Evolutionary conservation across 495 filamentous ascomycete genomes (phyloP).

Genomic region (Monascus purpureus): DNA sequence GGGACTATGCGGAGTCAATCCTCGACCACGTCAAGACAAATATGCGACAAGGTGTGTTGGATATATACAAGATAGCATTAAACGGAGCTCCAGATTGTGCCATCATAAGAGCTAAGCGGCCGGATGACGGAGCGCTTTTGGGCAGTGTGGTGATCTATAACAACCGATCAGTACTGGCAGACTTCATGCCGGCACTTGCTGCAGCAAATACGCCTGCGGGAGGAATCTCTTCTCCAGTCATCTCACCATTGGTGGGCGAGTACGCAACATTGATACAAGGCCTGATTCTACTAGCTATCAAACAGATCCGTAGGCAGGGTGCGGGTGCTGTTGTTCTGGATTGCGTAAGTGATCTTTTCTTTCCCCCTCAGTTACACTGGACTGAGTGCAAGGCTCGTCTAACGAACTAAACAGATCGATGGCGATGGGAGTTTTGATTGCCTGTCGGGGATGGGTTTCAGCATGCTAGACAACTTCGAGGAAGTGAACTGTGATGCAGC

Average conservation of each 20-base stretch:
- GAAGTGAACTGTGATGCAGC: constrained; percentile 66
- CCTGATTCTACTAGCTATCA: constrained; percentile 64
- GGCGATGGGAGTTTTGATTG: constrained; percentile 58
- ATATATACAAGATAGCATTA: constrained; percentile 68
- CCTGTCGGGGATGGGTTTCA: constrained; percentile 63
- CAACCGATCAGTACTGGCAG: constrained; percentile 47
- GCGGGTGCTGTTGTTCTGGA: constrained; percentile 57
- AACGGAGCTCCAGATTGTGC: constrained; percentile 58
- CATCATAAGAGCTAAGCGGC: constrained; percentile 67
- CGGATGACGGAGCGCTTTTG: constrained; percentile 50
- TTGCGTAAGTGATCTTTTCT: constrained; percentile 42
- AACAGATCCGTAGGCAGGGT: constrained; percentile 66
- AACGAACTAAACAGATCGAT: constrained; percentile 41
- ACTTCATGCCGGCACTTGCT: constrained; percentile 53
- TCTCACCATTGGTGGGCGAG: constrained; percentile 53
- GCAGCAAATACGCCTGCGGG: constrained; percentile 37
- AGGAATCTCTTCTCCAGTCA: constrained; percentile 70
- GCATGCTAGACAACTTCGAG: constrained; percentile 60
- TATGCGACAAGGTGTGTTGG: constrained; percentile 66
- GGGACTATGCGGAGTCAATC: constrained; percentile 59
- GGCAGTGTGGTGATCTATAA: constrained; percentile 79
- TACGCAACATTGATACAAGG: constrained; percentile 65
- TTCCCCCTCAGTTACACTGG: neutral
- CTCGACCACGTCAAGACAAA: constrained; percentile 62
- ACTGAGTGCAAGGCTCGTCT: constrained; percentile 1